Evolutionary conservation across 2,329 filamentous ascomycete genomes (phyloP), one percentile per base, ranked within the genome.

Genomic region (Penicillium sp.): DNA sequence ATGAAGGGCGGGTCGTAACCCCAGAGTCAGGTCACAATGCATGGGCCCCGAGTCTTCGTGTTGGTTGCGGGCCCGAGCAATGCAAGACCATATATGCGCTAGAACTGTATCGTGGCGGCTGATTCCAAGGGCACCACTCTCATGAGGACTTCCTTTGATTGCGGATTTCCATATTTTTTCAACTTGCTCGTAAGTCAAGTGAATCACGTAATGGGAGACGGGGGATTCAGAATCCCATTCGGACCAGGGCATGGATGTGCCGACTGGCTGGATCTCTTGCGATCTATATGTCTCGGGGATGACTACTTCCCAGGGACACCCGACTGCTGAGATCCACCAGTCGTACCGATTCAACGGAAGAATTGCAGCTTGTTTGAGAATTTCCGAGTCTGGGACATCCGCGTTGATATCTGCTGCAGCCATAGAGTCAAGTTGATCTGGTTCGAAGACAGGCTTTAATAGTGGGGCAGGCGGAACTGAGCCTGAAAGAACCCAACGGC

Each of bases 331-430:
- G 14, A 55, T 69, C 77, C 78, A 83, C 76, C 79, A 82, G 67
- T 82, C 77, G 55, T 75, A 81, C 7, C 80, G 74, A 60, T 81
- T 76, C 53, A 78, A 67, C 1, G 80, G 80, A 5, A 83, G 63
- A 7, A 21, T 31, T 2, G 64, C 61, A 8, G 62, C 57, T 21
- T 72, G 50, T 6, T 67, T 62, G 5, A 69, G 59, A 3, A 69
- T 55, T n/a, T 72, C 63, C 0, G 72, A 63, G 4, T 64, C 63
- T 1, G 61, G 47, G 1, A 33, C 50, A n/a, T 68, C n/a, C 11
- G 50, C 54, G 45, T 69, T 60, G 53, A 70, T 64, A 47, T 67
- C 56, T 19, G 67, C 68, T 16, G 63, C 56, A 1, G 68, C 73
- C 42, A 55, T 54, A 1, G 57, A 42, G 49, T 81, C 79, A 3